Base-by-base conservation (phyloP, 345 rosid genomes). In the Excoecaria agallocha region DNA sequence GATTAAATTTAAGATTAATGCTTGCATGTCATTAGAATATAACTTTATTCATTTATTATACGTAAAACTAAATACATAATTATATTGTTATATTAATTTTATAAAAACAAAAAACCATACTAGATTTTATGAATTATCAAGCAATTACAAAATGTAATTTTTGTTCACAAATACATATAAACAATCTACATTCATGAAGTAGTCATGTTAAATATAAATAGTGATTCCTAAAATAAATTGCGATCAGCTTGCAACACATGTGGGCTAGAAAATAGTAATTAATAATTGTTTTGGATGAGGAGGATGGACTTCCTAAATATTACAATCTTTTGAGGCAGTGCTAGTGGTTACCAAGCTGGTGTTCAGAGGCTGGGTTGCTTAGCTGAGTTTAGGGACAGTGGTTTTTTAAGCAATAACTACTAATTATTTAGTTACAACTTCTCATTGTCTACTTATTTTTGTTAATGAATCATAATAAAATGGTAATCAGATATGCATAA, bases 401-500 rank as follows among this genome's bases (percentile, higher is more conserved):
- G 66, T 35, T 35, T 7, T 16, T 35, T 6, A 35, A 20, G 17
- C 3, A 15, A 8, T 59, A 60, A 3, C 7, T 37, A n/a, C 50
- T 50, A n/a, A 20, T 52, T 49, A 41, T 45, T 59, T 72, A 59
- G 63, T 49, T 68, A 22, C 66, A 62, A 65, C 2, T 6, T 55
- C 64, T 62, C 13, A 12, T 20, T 58, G 45, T 49, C 17, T 65
- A 45, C 71, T 51, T 38, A 12, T 75, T 62, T 67, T 52, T 67
- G 10, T 67, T 75, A 54, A 70, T 46, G 62, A 19, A 67, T 75
- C 49, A 69, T 43, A 60, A 39, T 68, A 66, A 73, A 22, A 67
- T 72, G 77, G 66, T 73, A 37, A 43, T 62, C 59, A 54, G 68
- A 77, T 84, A 61, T 76, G 79, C 73, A 69, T 61, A 69, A 76